Percentiles rank a stretch among this genome's conserved stretches.
These are phyloP conservation scores for Picea abies DNA, from an alignment of 83 land plant genomes.

Conservation along the genomic window DNA sequence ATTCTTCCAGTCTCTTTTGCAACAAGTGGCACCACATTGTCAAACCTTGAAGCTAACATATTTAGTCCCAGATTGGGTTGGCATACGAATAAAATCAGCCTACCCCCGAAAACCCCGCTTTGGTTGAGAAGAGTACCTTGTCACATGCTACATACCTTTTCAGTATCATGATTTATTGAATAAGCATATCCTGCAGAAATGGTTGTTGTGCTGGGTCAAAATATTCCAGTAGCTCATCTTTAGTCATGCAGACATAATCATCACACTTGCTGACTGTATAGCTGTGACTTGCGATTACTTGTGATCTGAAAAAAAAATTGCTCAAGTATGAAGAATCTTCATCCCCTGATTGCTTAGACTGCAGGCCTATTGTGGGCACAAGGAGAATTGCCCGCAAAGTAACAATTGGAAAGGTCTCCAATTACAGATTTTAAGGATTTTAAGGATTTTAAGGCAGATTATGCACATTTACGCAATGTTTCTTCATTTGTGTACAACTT, in stretches of 20 bases:
- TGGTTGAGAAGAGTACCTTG: too few species aligned
- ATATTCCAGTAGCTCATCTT: constrained; percentile 84
- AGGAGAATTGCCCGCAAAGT: neutral
- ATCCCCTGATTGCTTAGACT: constrained; percentile 31
- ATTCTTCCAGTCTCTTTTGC: constrained; percentile 55
- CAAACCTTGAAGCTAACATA: too few species aligned
- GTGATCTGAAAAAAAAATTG: too few species aligned
- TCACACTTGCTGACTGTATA: constrained; percentile 49
- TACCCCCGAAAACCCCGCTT: too few species aligned
- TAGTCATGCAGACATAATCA: constrained; percentile 90
- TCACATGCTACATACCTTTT: too few species aligned
- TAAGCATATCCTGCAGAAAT: too few species aligned
- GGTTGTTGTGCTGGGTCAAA: constrained; percentile 23
- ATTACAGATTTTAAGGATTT: too few species aligned
- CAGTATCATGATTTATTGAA: too few species aligned
- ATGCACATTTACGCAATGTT: constrained; percentile 88
- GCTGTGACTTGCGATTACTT: constrained; percentile 21
- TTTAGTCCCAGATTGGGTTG: too few species aligned
- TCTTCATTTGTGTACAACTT: constrained; percentile 82
- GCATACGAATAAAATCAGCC: too few species aligned
- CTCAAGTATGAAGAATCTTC: constrained; percentile 32
- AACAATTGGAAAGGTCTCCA: constrained; percentile 23
- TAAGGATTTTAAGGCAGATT: constrained; percentile 57
- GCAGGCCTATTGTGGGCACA: constrained; percentile 44
- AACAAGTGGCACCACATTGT: too few species aligned